These are phyloP conservation scores for Dryas integrifolia DNA, from an alignment of 331 rosid species.

Conservation along the genomic window DNA sequence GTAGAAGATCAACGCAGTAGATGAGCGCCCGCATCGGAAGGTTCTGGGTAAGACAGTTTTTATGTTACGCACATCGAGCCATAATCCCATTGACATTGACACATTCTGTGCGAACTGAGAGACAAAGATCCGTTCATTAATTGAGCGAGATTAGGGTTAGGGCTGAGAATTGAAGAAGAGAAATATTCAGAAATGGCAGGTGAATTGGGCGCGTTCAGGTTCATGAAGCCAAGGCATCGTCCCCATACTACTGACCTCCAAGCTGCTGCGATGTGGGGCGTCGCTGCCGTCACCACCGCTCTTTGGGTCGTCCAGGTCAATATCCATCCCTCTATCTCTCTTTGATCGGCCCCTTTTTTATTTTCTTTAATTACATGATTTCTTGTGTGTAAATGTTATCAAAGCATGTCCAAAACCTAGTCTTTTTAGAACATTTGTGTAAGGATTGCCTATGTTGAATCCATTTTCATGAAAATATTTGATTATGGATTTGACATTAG, in stretches of 20 bases:
- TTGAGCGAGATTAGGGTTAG: conserved; percentile 35
- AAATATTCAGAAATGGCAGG: conserved; percentile 42
- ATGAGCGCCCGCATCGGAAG: neutral
- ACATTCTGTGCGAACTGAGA: neutral
- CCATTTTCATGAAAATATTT: neutral
- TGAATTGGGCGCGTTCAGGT: conserved; percentile 34
- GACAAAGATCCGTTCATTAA: conserved; percentile 18
- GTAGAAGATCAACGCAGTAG: neutral
- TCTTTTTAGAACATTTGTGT: neutral
- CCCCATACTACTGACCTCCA: conserved; percentile 55
- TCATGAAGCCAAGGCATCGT: conserved; percentile 41
- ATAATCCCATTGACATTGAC: neutral
- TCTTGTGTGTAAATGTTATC: neutral
- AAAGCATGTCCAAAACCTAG: neutral
- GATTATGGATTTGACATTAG: neutral
- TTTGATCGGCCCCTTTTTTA: neutral
- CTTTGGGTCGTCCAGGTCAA: conserved; percentile 66
- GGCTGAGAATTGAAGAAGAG: neutral
- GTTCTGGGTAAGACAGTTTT: neutral
- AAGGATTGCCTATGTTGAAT: neutral
- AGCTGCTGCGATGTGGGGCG: conserved; percentile 85
- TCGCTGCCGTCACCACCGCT: conserved; percentile 61
- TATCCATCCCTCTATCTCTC: neutral
- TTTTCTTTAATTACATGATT: neutral
- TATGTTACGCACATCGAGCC: neutral